Evolutionary conservation across 768 basidiomycete genomes (phyloP), one percentile per base, ranked within the genome.

Genomic region (Leccinum truebloodii): DNA sequence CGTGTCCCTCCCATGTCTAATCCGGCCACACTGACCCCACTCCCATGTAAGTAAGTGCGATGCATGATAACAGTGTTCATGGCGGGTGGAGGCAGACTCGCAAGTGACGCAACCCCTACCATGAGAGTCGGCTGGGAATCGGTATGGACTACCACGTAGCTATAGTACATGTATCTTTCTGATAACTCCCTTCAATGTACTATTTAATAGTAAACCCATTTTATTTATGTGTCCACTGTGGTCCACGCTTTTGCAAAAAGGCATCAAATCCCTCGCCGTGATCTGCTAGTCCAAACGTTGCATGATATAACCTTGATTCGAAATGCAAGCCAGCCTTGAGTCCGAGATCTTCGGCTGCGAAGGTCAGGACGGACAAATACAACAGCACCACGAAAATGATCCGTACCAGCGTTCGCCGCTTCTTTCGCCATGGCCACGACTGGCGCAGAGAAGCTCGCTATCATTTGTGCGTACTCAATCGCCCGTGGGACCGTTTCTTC

Each of bases 241-340:
- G 69, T 53, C 66, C 72, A 50, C 83, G 71, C 74, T 84, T 84
- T 49, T 71, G 65, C 8, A 80, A 71, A 63, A 84, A 84, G 1
- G 82, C 82, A 12, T 70, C 69, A 73, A 84, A 83, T 6, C 80
- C 80, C 64, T 81, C 80, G 44, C 71, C 69, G 64, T 79, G 79
- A 62, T 81, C 81, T 22, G 65, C 69, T 37, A 83, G 80, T n/a
- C 79, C 79, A 65, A 84, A 84, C 8, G 81, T 73, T 46, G 75
- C 69, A 63, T 83, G 81, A 73, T 84, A 84, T 22, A 83, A 67
- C 49, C 80, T 67, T 54, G 81, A 70, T 63, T 84, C 83, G 58
- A 81, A 75, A 46, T 73, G 74, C 24, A 83, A 68, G 3, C 83
- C 83, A 51, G 78, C 73, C 46, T 71, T 72, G 14, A 84, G 68